Base-by-base conservation (phyloP, 2,329 filamentous ascomycete species). In the Fusarium kyushuense region DNA sequence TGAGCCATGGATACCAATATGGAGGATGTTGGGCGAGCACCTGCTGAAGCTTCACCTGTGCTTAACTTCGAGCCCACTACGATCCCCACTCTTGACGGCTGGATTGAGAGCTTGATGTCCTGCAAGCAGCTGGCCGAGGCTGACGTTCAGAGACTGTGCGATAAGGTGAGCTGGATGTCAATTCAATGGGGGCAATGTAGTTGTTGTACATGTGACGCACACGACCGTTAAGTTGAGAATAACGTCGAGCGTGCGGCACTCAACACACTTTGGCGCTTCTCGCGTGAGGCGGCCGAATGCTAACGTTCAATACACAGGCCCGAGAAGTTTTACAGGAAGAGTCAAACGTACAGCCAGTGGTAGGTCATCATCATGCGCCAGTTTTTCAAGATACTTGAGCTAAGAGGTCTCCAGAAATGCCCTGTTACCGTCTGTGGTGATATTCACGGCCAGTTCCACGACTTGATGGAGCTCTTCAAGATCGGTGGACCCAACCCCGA, bases 401-500 rank as follows among this genome's bases (percentile, higher is more conserved):
- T 80, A 73, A 78, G 74, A 33, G 29, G n/a, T 59, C 35, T 46
- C 62, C 70, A 94, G 92, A 97, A 97, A 95, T 98, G 95, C 80
- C 96, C 96, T 43, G 96, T 98, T 72, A 99, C 96, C 58, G 96
- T 99, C 67, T 98, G 96, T 81, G 96, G 96, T 79, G 96, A 99
- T 82, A 99, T 99, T 79, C 96, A 99, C 82, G 96, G 96, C 72
- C 96, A 99, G 82, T 98, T 98, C 80, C 95, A 98, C 81, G 96
- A 99, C 78, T 83, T 99, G 80, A 98, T 99, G 94, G 96, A 99
- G 84, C 89, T 99, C 54, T 99, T 99, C 88, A 96, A 97, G 84
- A 98, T 99, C 80, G 96, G 96, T 74, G 96, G 96, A 55, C 94
- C 94, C 64, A 97, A 97, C 79, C 96, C 96, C 72, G 96, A 99